These are phyloP conservation scores for Auriscalpium orientale DNA, from an alignment of 768 basidiomycete genomes.

Conservation along the genomic window DNA sequence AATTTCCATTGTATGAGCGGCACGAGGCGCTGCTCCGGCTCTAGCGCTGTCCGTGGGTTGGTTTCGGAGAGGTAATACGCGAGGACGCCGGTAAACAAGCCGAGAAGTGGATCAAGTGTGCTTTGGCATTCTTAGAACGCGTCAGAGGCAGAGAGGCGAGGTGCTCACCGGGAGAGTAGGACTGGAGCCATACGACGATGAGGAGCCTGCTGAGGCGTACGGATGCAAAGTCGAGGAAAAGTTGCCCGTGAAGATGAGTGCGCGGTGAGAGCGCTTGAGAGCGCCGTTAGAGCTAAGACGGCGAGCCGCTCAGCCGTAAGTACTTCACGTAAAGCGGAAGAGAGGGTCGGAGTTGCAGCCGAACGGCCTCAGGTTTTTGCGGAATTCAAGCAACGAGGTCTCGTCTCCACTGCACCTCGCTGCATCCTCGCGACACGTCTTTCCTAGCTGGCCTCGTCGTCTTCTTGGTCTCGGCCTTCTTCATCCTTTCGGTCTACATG, in stretches of 20 bases:
- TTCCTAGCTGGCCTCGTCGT: background rate
- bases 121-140: conserved; percentile 27
- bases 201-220: too few relatives aligned
- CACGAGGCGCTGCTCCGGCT: conserved; percentile 45
- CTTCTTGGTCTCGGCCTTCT: background rate
- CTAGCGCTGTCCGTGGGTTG: conserved; percentile 64
- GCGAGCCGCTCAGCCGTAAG: background rate
- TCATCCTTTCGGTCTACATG: conserved; percentile 25
- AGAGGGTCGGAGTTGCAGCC: too few relatives aligned
- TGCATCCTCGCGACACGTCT: too few relatives aligned
- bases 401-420: background rate
- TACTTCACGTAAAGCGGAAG: background rate
- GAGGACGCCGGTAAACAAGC: conserved; percentile 68
- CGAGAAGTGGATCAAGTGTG: conserved; percentile 62
- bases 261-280: too few relatives aligned
- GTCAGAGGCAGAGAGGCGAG: background rate
- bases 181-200: conserved; percentile 35
- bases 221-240: too few relatives aligned
- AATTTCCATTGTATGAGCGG: conserved; percentile 64
- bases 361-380: too few relatives aligned
- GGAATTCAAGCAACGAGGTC: background rate
- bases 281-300: too few relatives aligned
- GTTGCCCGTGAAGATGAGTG: too few relatives aligned
- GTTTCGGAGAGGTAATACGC: conserved; percentile 79
- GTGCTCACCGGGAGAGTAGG: conserved; percentile 21